Evolutionary conservation across 1,139 yeast genomes (phyloP), one percentile per base, ranked within the genome.

Genomic region (Ogataea hybrid): DNA sequence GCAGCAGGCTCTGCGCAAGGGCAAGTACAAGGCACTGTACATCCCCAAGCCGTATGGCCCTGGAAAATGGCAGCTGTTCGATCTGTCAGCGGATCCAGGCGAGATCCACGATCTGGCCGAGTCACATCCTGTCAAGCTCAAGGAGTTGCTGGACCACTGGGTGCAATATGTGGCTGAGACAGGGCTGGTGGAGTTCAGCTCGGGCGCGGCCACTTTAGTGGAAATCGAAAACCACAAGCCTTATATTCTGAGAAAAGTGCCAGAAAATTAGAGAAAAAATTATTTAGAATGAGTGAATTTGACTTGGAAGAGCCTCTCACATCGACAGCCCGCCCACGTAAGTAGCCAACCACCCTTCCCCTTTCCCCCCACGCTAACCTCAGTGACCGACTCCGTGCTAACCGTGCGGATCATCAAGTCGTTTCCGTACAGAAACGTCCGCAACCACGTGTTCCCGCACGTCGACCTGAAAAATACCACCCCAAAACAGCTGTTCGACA

Each of bases 331-430:
- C 71, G 86, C 42, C 88, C 88, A 3, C 47, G 70, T 68, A 62
- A 38, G 69, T 59, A 20, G 15, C 2, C 7, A 37, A 27, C 35
- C 32, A 28, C 11, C 6, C 42, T 23, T 18, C n/a, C 20, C 33
- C 32, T 28, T 6, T 6, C 40, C 28, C 18, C n/a, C 25, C 6
- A 15, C 10, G 32, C 27, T 31, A 31, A 36, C 20, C 2, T 41
- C 51, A 64, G 75, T 74, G 25, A 75, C 83, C 7, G 78, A 76
- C 59, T 82, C 96, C 0, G 77, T 88, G 15, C 63, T 92, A 35
- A 92, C 98, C 0, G 73, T 94, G 9, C 77, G 99, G 41, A 78
- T 92, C 22, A 77, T 92, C 59, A 90, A 90, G 61, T 88, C 97
- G 0, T 92, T 92, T 60, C 94, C 95, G 14, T 90, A 88, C 67